Evolutionary conservation across 1,284 basidiomycete species (phyloP).

Genomic region (Coniophora puteana): DNA sequence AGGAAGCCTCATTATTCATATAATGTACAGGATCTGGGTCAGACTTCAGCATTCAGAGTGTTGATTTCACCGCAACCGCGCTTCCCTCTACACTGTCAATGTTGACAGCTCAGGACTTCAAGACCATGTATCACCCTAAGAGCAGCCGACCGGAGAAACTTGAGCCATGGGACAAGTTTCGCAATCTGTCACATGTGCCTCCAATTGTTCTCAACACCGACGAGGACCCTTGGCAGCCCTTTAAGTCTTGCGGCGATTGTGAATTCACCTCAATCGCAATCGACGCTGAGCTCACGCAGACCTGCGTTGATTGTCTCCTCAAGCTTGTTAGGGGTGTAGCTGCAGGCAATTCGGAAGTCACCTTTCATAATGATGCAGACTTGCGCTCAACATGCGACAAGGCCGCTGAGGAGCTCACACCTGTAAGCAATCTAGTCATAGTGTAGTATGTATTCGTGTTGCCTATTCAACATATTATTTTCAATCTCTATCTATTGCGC

Average conservation of each 20-base stretch:
- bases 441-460: too few species aligned
- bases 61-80: too few species aligned
- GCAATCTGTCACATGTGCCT: not conserved
- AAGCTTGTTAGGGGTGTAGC: conserved; percentile 9
- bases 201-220: conserved; percentile 1
- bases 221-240: not conserved
- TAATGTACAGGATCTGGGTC: too few species aligned
- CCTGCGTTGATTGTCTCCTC: not conserved
- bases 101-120: too few species aligned
- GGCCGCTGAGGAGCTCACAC: too few species aligned
- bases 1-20: too few species aligned
- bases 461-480: too few species aligned
- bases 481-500: too few species aligned
- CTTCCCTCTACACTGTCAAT: too few species aligned
- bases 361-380: not conserved
- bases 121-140: conserved; percentile 5
- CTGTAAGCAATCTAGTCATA: too few species aligned
- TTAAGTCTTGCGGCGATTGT: not conserved
- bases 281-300: not conserved
- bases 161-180: conserved; percentile 1
- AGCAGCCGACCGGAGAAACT: not conserved
- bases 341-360: not conserved
- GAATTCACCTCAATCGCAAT: conserved; percentile 1
- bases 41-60: too few species aligned
- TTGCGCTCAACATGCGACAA: not conserved